Conservation (phyloP, 306 rosid genomes). For the Cicer judaicum region DNA sequence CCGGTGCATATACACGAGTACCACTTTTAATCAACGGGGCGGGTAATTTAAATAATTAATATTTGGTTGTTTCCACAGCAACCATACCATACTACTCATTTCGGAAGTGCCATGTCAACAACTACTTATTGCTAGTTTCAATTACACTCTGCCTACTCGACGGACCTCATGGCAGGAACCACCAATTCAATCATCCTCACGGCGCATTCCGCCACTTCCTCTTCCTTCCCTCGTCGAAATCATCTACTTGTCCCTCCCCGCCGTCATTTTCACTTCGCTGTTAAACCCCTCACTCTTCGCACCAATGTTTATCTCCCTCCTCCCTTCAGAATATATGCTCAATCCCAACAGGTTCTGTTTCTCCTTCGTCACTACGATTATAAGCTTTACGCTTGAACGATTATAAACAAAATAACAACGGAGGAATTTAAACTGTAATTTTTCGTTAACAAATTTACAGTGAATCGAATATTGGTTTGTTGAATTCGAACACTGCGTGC, state of each 20-base stretch:
- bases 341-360: conserved; percentile 61
- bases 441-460: not conserved
- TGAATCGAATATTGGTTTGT: not conserved
- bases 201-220: conserved; percentile 45
- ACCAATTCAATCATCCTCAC: conserved; percentile 53
- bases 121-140: not conserved
- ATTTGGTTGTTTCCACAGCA: not conserved
- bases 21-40: no score
- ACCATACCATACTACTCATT: not conserved
- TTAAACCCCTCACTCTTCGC: conserved; percentile 34
- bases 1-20: no score
- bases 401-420: no score
- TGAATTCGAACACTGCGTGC: no score
- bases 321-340: conserved; percentile 57
- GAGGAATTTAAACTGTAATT: not conserved
- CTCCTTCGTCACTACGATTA: conserved; percentile 12
- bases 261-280: conserved; percentile 9
- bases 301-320: conserved; percentile 14
- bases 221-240: conserved; percentile 33
- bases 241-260: conserved; percentile 15
- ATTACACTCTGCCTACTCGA: not conserved
- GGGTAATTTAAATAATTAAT: not conserved
- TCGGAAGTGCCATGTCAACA: not conserved
- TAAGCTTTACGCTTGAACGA: not conserved
- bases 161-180: conserved; percentile 60